Evolutionary conservation across 1,284 basidiomycete species (phyloP), one percentile per base, ranked within the genome.

Genomic region (Lentinus polychrous): DNA sequence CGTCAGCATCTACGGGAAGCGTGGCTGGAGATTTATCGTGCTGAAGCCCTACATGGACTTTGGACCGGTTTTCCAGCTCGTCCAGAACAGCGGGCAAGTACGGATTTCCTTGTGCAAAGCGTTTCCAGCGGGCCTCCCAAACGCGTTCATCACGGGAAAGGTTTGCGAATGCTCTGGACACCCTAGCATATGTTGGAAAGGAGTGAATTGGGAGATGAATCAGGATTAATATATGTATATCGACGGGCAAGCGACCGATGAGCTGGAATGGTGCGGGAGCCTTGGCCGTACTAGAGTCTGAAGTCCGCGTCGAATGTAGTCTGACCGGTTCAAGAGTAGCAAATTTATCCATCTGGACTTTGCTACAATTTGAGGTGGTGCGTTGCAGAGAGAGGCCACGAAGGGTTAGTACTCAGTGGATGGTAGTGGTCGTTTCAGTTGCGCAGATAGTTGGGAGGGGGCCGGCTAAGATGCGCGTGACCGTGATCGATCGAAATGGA

Each of bases 341-440:
- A 63, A 90, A 90, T 66, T 83, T 86, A 68, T 91, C 84, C 87
- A 91, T 91, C 27, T n/a, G n/a, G n/a, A n/a, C n/a, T n/a, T n/a
- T n/a, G n/a, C n/a, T n/a, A n/a, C n/a, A n/a, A n/a, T n/a, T n/a
- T n/a, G n/a, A n/a, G n/a, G n/a, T n/a, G n/a, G n/a, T n/a, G n/a
- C n/a, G n/a, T n/a, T n/a, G n/a, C n/a, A n/a, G n/a, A n/a, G n/a
- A n/a, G n/a, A n/a, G n/a, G n/a, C n/a, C n/a, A n/a, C n/a, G n/a
- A n/a, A n/a, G n/a, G n/a, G n/a, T n/a, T n/a, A n/a, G n/a, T n/a
- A n/a, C n/a, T n/a, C n/a, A n/a, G n/a, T n/a, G n/a, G n/a, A n/a
- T n/a, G n/a, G n/a, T n/a, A n/a, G n/a, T n/a, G n/a, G n/a, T n/a
- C n/a, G n/a, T n/a, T n/a, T n/a, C n/a, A n/a, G n/a, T n/a, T n/a